phyloP scores from a whole-genome alignment of 2,329 filamentous ascomycete species.

The Paecilomyces niveus region DNA sequence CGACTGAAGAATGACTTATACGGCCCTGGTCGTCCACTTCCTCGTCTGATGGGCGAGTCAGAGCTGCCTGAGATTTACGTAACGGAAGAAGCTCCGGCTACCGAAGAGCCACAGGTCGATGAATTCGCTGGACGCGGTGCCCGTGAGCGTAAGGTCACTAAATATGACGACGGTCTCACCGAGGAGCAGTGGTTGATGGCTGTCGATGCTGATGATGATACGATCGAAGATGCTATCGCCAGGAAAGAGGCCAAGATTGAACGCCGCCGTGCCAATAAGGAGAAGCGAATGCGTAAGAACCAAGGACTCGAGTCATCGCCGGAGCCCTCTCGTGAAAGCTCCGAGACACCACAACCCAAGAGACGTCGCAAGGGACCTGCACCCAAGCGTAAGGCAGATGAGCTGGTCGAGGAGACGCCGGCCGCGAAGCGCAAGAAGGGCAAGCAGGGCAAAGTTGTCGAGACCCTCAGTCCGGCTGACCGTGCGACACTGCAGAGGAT shows the following conservation, averaged over 20 bases:
- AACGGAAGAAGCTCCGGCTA: constrained; percentile 71
- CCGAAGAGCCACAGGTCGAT: constrained; percentile 60
- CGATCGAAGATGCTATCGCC: constrained; percentile 83
- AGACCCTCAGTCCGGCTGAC: constrained; percentile 60
- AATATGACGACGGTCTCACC: constrained; percentile 93
- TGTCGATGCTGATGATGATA: constrained; percentile 93
- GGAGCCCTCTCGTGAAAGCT: constrained; percentile 69
- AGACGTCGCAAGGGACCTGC: constrained; percentile 70
- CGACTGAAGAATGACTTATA: constrained; percentile 61
- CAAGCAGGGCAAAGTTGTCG: constrained; percentile 62
- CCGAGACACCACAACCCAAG: constrained; percentile 70
- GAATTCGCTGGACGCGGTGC: constrained; percentile 81
- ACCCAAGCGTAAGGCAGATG: constrained; percentile 83
- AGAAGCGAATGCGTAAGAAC: constrained; percentile 48
- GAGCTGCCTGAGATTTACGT: constrained; percentile 94
- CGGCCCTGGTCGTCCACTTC: constrained; percentile 59
- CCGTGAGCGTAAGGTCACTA: constrained; percentile 86
- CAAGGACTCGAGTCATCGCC: constrained; percentile 62
- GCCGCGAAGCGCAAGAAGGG: constrained; percentile 71
- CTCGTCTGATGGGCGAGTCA: constrained; percentile 77
- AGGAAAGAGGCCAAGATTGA: constrained; percentile 82
- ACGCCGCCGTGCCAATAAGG: constrained; percentile 68
- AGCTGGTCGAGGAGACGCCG: constrained; percentile 68
- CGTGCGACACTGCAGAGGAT: constrained; percentile 74
- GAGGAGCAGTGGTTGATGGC: constrained; percentile 99